phyloP scores from a whole-genome alignment of 2,329 filamentous ascomycete genomes.

The Bipolaris bicolor region DNA sequence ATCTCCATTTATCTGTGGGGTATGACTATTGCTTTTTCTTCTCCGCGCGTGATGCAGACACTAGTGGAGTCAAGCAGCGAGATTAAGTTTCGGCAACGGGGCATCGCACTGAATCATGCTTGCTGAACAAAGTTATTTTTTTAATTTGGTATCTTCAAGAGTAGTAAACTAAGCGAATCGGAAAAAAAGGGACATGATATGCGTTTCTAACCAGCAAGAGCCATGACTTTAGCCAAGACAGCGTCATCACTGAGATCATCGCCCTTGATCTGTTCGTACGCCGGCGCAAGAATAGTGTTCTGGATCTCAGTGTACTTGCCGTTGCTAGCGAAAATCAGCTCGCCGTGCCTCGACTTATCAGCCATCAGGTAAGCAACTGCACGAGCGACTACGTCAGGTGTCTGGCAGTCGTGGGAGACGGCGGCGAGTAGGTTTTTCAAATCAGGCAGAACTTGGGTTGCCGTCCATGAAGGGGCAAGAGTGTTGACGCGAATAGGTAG shows the following conservation, averaged over 20 bases:
- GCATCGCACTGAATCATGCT: not conserved
- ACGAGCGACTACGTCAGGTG: conserved; percentile 56
- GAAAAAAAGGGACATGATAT: too few species aligned
- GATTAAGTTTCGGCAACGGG: not conserved
- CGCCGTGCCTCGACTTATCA: conserved; percentile 56
- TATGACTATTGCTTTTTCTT: not conserved
- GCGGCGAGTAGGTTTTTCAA: conserved; percentile 51
- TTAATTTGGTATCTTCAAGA: not conserved
- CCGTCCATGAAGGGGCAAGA: conserved; percentile 63
- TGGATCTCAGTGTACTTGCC: conserved; percentile 63
- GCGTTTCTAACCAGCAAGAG: conserved; percentile 14
- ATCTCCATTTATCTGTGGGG: too few species aligned
- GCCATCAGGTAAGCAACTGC: conserved; percentile 59
- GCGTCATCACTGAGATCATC: conserved; percentile 27
- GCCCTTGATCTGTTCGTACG: conserved; percentile 29
- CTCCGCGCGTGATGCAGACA: not conserved
- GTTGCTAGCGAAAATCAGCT: conserved; percentile 59
- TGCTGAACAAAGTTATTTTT: not conserved
- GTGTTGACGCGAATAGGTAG: conserved; percentile 63
- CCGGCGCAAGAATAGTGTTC: conserved; percentile 42
- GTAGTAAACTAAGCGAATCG: not conserved
- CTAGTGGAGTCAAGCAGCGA: not conserved
- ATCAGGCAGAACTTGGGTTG: conserved; percentile 56
- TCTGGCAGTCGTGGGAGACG: conserved; percentile 48
- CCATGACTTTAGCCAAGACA: conserved; percentile 26